Conservation (phyloP, 441 rosid species). For the Populus hybrid region DNA sequence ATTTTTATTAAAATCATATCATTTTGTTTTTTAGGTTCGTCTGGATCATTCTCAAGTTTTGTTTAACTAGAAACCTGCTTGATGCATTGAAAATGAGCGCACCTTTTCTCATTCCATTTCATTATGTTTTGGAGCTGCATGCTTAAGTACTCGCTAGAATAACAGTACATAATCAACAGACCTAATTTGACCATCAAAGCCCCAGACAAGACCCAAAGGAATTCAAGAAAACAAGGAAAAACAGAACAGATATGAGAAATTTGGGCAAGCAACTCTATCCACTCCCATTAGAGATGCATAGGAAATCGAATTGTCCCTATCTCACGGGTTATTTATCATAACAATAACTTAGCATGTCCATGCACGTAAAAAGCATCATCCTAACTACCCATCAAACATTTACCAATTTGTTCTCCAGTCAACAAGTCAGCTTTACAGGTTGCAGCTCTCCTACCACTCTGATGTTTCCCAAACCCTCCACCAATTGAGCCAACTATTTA, state of each 20-base stretch:
- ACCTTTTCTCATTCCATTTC: not conserved
- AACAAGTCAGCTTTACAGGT: constrained; percentile 48
- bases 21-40: not conserved
- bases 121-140: not conserved
- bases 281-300: constrained; percentile 21
- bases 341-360: constrained; percentile 29
- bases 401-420: constrained; percentile 31
- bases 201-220: not conserved
- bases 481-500: constrained; percentile 16
- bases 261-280: constrained; percentile 4
- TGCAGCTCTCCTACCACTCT: constrained; percentile 17
- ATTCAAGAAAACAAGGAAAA: not conserved
- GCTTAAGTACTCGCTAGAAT: not conserved
- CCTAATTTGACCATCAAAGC: not conserved
- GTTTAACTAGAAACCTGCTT: not conserved
- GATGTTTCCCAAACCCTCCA: constrained; percentile 5
- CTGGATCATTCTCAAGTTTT: not conserved
- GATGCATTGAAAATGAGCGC: not conserved
- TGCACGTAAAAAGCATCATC: constrained; percentile 32
- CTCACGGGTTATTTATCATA: constrained; percentile 33
- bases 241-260: not conserved
- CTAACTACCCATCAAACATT: constrained; percentile 28
- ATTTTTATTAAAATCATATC: not conserved
- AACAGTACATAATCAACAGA: not conserved
- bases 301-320: constrained; percentile 26